Evolutionary conservation across 1,284 basidiomycete species (phyloP), one percentile per base, ranked within the genome.

Genomic region (Cystobasidium sp.): DNA sequence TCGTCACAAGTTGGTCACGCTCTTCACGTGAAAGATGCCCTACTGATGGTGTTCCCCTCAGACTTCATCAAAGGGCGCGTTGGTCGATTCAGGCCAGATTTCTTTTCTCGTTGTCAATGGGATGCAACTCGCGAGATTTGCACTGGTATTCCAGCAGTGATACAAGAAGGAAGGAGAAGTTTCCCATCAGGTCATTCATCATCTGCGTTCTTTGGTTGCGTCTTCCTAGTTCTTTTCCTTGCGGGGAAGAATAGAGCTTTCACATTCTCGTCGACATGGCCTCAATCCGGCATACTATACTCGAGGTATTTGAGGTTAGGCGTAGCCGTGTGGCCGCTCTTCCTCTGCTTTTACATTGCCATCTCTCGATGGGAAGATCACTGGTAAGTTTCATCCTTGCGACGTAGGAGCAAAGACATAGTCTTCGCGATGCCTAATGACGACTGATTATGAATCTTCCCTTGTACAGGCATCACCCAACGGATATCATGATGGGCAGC

Each of bases 141-240:
- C 79, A 86, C 86, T 20, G 89, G 88, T 87, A 88, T 62, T 6
- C 56, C 31, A 37, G 12, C 6, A 8, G 46, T 79, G 22, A 73
- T 80, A 49, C 76, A 77, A 63, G 79, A 80, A 63, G 79, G 79
- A 1, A 76, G 22, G 61, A 84, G 85, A 70, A 89, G 88, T 0
- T 89, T 89, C 78, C 88, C 88, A 6, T 88, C 88, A 20, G 89
- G 89, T 1, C 89, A 91, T 80, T 88, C 88, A 0, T 88, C 89
- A 0, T 86, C 86, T 1, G 87, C 87, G 1, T 89, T 88, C 78
- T 84, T 86, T 16, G 88, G 88, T 37, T 88, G 90, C 86, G 84
- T 86, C 46, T 88, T 89, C 77, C 79, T 89, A 16, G 84, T 87
- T 4, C 83, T 91, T 5, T 89, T 86, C 83, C 80, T 90, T 8